Base-by-base conservation (phyloP, 2,329 filamentous ascomycete species). In the Cladosporium cucumerinum region DNA sequence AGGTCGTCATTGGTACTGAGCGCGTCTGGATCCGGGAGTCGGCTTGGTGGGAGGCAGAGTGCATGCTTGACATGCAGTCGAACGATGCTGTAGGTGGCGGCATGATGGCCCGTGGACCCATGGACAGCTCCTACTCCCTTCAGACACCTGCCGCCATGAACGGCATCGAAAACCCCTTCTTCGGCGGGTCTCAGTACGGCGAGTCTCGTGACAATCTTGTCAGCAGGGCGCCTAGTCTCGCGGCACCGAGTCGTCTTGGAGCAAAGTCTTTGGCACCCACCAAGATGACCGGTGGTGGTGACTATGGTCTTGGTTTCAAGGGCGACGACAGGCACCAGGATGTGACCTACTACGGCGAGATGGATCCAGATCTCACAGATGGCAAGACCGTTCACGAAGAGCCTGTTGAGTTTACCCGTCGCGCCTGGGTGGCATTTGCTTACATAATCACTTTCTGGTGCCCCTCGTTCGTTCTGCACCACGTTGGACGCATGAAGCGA, bases 1-100 rank as follows among this genome's bases (percentile, higher is more conserved):
- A 98, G 78, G 93, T 98, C 1, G 87, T 97, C 5, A 83, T 98
- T 34, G 95, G 95, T 63, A 89, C 88, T 65, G 93, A 98, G 77
- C 90, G 95, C 34, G 88, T 99, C 49, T 99, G 95, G 95, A 93
- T 98, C 82, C 87, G 94, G 58, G 95, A 99, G 78, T 85, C 82
- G 65, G 91, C 93, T 2, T 99, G 95, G 94, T 98, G 94, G 94
- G 94, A 98, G 78, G 94, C 93, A 5, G 95, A 99, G 79, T 91
- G 87, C 67, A 96, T 97, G 90, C 87, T 98, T 30, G 95, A 99
- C 73, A 83, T 96, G 72, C 94, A 95, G 78, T 87, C 89, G 1
- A 60, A 68, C 49, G 61, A 69, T 1, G 65, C 69, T 12, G 80
- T 78, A 75, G 76, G 82, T 7, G 82, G 80, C 54, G 79, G 83